Base-by-base conservation (phyloP, 1,284 basidiomycete species). In the Singerocomus rubriflavus region DNA sequence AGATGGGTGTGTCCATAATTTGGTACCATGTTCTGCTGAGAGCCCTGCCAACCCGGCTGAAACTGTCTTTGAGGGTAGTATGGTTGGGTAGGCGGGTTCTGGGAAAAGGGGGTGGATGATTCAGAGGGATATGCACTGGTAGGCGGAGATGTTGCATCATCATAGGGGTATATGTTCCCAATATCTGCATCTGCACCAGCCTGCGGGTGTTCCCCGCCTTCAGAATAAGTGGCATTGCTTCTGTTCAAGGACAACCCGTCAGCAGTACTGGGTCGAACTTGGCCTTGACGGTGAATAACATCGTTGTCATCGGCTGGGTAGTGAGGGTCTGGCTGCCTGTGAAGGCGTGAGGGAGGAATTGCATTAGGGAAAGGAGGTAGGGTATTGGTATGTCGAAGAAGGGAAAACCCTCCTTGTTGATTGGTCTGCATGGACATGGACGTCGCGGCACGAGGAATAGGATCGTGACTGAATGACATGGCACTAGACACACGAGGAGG, bases 121-220 rank as follows among this genome's bases (percentile, higher is more conserved):
- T 68, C 64, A 5, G 61, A 56, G 21, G 66, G 54, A 29, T 66
- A 64, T 44, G 46, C 58, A 51, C 56, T 59, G 17, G 52, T 1
- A 37, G 54, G 54, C 32, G 62, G 48, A 54, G 66, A 66, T 25
- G 38, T 33, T 44, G 51, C 48, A 46, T 71, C 71, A 11, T 77
- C 71, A 43, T 70, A 69, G 17, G 67, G 69, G 50, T 73, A 72
- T 48, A 67, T 53, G 53, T 57, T 67, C n/a, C 44, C 53, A 31
- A 59, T 45, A 44, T 71, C 66, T 13, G 39, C 39, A 33, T 66
- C 62, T 46, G 44, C 43, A 31, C 55, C 53, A 16, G 49, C 50
- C 17, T 44, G 62, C 17, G 32, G 26, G 26, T 38, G 21, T 21
- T 59, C 53, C 14, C 45, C 49, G 3, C 47, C 42, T 31, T 64